Evolutionary conservation across 23 red algal genomes (phyloP).

Genomic region (Gracilaria domingensis): DNA sequence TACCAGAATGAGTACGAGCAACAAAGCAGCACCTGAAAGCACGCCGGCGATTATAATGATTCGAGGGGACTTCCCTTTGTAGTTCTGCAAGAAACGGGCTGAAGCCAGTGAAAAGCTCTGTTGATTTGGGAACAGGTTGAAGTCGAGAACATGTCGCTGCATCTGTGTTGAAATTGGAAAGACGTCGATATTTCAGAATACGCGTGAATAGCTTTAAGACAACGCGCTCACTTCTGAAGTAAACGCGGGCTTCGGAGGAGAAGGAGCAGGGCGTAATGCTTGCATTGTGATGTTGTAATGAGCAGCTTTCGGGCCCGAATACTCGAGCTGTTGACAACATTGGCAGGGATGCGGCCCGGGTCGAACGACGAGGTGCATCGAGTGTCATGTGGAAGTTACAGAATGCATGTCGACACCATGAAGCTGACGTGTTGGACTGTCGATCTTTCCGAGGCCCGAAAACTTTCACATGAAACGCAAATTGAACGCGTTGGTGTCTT

Average conservation of each 20-base stretch:
- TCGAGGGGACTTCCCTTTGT: constrained; percentile 8
- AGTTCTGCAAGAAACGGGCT: background rate
- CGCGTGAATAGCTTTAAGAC: background rate
- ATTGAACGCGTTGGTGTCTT: background rate
- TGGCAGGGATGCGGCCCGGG: background rate
- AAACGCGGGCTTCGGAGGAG: background rate
- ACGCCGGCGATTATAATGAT: background rate
- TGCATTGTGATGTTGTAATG: constrained; percentile 8
- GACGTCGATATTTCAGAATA: constrained; percentile 1
- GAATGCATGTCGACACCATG: background rate
- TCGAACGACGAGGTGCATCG: background rate
- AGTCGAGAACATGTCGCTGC: background rate
- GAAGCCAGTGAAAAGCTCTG: background rate
- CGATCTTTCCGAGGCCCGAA: background rate
- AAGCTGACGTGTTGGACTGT: background rate
- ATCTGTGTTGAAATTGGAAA: background rate
- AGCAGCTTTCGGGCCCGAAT: constrained; percentile 9
- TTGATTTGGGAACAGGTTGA: background rate
- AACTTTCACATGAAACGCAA: background rate
- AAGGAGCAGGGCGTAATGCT: background rate
- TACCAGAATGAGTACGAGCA: constrained; percentile 19
- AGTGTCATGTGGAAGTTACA: constrained; percentile 1
- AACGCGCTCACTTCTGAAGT: background rate
- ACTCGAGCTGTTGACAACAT: background rate
- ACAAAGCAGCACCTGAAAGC: background rate